These are phyloP conservation scores for Cyberlindnera xylosilytica DNA, from an alignment of 805 yeast species.

Conservation along the genomic window DNA sequence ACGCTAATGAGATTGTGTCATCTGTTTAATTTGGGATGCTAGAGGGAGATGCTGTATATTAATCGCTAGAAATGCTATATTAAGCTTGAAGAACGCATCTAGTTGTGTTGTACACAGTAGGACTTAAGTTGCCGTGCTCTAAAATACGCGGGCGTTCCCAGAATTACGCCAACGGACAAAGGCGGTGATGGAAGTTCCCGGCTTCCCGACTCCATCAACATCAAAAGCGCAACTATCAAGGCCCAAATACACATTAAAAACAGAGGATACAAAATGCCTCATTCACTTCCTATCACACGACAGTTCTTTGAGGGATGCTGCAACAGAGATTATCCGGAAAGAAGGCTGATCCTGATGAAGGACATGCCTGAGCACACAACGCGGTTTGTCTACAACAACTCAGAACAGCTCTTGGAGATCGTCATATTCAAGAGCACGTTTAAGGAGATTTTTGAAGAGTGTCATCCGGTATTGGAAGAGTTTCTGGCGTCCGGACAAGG, in stretches of 20 bases:
- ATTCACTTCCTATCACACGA: constrained; percentile 5
- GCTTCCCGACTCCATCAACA: too few species aligned
- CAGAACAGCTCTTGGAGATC: constrained; percentile 27
- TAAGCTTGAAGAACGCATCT: too few species aligned
- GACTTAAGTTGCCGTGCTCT: too few species aligned
- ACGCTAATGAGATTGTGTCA: constrained; percentile 84
- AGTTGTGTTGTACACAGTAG: too few species aligned
- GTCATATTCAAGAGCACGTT: constrained; percentile 32
- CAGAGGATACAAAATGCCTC: too few species aligned
- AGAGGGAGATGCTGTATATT: not conserved
- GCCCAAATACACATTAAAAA: too few species aligned
- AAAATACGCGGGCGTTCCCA: too few species aligned
- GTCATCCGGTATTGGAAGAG: constrained; percentile 25
- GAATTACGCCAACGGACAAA: too few species aligned
- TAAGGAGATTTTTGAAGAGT: constrained; percentile 29
- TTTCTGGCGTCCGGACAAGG: constrained; percentile 11
- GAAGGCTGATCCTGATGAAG: constrained; percentile 13
- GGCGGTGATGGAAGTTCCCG: too few species aligned
- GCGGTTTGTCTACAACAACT: constrained; percentile 8
- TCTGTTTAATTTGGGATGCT: constrained; percentile 8
- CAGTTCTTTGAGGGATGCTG: constrained; percentile 13
- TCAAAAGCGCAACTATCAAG: too few species aligned
- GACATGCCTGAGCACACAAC: constrained; percentile 12
- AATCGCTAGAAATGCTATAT: not conserved
- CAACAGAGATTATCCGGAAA: constrained; percentile 3